Evolutionary conservation across 2,329 filamentous ascomycete genomes (phyloP).

Genomic region (Penicillium aurantiogriseum): DNA sequence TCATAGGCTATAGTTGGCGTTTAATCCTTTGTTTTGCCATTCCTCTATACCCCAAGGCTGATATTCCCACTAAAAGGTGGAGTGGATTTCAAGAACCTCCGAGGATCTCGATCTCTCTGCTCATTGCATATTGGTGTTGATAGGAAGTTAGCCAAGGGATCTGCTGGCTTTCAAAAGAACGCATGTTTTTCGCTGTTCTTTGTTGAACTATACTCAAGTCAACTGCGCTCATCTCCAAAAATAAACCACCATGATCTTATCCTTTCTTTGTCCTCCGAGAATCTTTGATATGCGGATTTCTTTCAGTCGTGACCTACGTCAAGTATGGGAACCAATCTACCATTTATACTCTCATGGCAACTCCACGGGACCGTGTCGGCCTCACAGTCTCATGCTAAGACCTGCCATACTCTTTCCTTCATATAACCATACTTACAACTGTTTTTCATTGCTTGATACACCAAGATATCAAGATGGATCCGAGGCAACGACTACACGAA

Average conservation of each 20-base stretch:
- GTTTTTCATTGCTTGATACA: too few relatives aligned
- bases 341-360: background rate
- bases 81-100: background rate
- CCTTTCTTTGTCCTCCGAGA: background rate
- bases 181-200: background rate
- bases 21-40: background rate
- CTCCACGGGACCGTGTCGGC: constrained; percentile 15
- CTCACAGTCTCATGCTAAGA: constrained; percentile 15
- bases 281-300: background rate
- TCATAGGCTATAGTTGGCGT: background rate
- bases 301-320: background rate
- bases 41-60: background rate
- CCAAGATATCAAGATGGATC: background rate
- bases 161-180: background rate
- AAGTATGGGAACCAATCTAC: background rate
- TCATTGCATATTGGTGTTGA: background rate
- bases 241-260: background rate
- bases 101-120: background rate
- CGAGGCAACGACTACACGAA: background rate
- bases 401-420: background rate
- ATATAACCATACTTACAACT: background rate
- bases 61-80: background rate
- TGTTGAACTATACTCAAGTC: background rate
- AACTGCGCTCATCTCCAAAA: background rate
- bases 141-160: background rate